Evolutionary conservation across 2,329 filamentous ascomycete species (phyloP).

Genomic region (Lachnellula arida): DNA sequence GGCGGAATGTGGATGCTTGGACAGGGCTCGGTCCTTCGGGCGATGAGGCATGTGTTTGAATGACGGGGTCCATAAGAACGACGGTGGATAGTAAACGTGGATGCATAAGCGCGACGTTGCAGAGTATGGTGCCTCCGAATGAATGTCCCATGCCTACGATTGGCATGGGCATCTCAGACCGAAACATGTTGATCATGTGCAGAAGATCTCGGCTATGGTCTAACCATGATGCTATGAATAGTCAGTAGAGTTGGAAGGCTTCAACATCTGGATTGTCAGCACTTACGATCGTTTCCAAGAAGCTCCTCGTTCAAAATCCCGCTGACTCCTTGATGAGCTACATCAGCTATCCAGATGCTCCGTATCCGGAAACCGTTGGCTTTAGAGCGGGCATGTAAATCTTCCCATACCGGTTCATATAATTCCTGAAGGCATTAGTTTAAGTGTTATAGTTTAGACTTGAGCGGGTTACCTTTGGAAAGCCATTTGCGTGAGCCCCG

Average conservation of each 20-base stretch:
- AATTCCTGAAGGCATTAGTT: slow-evolving; percentile 57
- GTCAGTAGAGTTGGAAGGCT: slow-evolving; percentile 10
- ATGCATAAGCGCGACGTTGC: slow-evolving; percentile 68
- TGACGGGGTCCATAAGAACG: slow-evolving; percentile 80
- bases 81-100: slow-evolving; percentile 74
- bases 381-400: slow-evolving; percentile 59
- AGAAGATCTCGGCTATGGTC: slow-evolving; percentile 83
- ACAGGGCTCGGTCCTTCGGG: slow-evolving; percentile 39
- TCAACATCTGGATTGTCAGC: neutral
- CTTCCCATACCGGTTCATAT: slow-evolving; percentile 89
- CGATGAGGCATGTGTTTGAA: slow-evolving; percentile 48
- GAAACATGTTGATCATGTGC: slow-evolving; percentile 80
- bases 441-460: neutral
- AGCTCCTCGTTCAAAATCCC: slow-evolving; percentile 69
- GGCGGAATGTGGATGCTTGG: slow-evolving; percentile 62
- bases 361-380: slow-evolving; percentile 64
- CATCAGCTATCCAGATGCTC: slow-evolving; percentile 84
- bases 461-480: slow-evolving; percentile 69
- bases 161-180: slow-evolving; percentile 69
- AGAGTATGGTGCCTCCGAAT: slow-evolving; percentile 73
- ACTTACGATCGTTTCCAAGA: slow-evolving; percentile 79
- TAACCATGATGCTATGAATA: slow-evolving; percentile 66
- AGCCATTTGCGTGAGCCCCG: slow-evolving; percentile 84
- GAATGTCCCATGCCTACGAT: slow-evolving; percentile 84
- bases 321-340: slow-evolving; percentile 79